Evolutionary conservation across 176 grass and related monocot genomes (phyloP).

Genomic region (Raddia guianensis): DNA sequence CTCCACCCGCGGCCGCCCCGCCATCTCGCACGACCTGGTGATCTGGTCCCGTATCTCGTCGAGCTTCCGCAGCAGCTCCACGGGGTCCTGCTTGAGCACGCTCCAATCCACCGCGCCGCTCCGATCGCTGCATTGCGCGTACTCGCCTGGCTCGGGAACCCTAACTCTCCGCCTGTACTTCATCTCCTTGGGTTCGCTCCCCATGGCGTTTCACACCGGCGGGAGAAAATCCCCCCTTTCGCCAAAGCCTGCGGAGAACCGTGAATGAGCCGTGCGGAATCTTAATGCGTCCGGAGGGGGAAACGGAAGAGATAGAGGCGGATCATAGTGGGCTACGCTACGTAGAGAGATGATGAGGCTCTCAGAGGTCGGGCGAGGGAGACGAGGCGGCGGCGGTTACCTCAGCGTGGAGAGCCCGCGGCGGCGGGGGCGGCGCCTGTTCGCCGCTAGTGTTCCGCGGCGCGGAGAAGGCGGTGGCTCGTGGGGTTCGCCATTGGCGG

Average conservation of each 20-base stretch:
- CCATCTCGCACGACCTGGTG: constrained; percentile 67
- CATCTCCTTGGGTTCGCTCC: constrained; percentile 56
- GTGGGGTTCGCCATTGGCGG: constrained; percentile 33
- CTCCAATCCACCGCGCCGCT: constrained; percentile 46
- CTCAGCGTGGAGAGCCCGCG: constrained; percentile 11
- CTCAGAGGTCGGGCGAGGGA: not conserved
- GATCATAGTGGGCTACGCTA: not conserved
- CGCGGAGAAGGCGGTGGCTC: not conserved
- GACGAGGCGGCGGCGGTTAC: constrained; percentile 24
- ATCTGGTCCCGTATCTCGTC: constrained; percentile 90
- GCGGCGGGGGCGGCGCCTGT: not conserved
- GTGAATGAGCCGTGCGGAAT: not conserved
- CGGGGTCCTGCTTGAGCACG: constrained; percentile 62
- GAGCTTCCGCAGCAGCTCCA: constrained; percentile 72
- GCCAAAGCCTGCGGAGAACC: not conserved
- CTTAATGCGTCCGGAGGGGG: not conserved
- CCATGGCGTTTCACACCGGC: constrained; percentile 31
- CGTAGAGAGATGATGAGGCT: not conserved
- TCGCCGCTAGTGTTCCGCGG: not conserved
- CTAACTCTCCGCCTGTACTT: constrained; percentile 51
- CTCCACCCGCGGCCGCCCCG: constrained; percentile 32
- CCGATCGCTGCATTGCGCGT: constrained; percentile 40
- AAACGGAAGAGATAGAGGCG: not conserved
- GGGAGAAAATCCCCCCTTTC: not conserved
- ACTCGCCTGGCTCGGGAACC: not conserved